A percentile compares a stretch with the other conserved stretches of the same genome.
phyloP scores from a whole-genome alignment of 306 rosid genomes.

The Rosa rugosa region DNA sequence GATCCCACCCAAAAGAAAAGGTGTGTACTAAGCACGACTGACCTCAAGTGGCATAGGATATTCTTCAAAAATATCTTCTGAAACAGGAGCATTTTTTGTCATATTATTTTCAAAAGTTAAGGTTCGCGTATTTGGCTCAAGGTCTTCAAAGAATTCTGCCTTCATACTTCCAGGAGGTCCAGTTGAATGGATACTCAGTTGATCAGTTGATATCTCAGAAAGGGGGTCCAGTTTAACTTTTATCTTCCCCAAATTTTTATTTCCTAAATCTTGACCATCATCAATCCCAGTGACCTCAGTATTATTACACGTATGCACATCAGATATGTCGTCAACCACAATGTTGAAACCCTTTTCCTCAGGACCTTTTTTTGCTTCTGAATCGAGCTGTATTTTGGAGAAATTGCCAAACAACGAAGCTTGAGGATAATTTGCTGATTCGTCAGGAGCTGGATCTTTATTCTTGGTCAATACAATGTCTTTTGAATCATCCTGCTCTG shows the following conservation, averaged over 20 bases:
- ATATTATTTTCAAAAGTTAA: conserved; percentile 22
- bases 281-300: conserved; percentile 29
- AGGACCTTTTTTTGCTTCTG: conserved; percentile 32
- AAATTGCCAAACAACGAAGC: conserved; percentile 20
- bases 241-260: conserved; percentile 31
- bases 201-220: conserved; percentile 26
- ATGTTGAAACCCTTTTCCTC: conserved; percentile 22
- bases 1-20: conserved; percentile 5
- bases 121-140: conserved; percentile 29
- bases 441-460: conserved; percentile 32
- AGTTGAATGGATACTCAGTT: conserved; percentile 28
- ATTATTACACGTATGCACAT: conserved; percentile 11
- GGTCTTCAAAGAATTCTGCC: conserved; percentile 36
- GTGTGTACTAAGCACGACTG: conserved; percentile 28
- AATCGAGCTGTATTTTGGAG: conserved; percentile 29
- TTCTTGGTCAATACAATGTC: conserved; percentile 25
- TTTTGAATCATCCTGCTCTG: conserved; percentile 30
- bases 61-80: conserved; percentile 32
- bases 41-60: conserved; percentile 54
- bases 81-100: conserved; percentile 38
- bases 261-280: conserved; percentile 27
- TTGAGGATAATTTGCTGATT: conserved; percentile 25
- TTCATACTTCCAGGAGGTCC: conserved; percentile 31
- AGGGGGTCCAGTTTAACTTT: conserved; percentile 37
- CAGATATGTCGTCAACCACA: conserved; percentile 24